Base-by-base conservation (phyloP, 495 filamentous ascomycete genomes). In the Diplogelasinospora grovesii region DNA sequence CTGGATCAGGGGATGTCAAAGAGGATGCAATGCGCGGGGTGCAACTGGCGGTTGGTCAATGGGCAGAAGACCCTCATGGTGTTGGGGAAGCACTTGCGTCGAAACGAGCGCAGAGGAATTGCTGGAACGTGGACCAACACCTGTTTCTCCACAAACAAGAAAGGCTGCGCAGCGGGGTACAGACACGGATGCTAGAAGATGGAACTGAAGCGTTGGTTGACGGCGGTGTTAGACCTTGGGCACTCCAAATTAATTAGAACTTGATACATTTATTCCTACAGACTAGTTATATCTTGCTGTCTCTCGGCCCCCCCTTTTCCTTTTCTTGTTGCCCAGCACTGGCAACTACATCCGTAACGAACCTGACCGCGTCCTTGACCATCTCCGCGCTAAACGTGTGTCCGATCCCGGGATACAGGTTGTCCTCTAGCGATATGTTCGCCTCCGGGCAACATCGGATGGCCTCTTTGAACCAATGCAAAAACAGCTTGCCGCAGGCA, bases 321-420 rank as follows among this genome's bases (percentile, higher is more conserved):
- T 28, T 28, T 6, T 2, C 26, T 28, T 9, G n/a, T n/a, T n/a
- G 10, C 23, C 22, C 9, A 5, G 42, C 47, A 8, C 56, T 46
- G 18, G 46, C 58, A 13, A 75, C 53, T 6, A 64, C 74, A 35
- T 77, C 70, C 16, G 70, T 60, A 19, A 90, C 65, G 52, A 88
- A 89, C 15, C 69, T 63, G 37, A 81, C 66, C 7, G 84, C 76
- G 57, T 87, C 85, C 28, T 66, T 64, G 32, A 78, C 66, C 90
- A 97, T 95, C 10, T 70, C 78, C 0, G 63, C 45, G 16, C 76
- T 85, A 42, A 87, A 83, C 23, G 78, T 72, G 62, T 97, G 90
- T 0, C 78, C 84, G 0, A 83, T 75, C 0, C 71, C 76, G 9
- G 78, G 63, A 53, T 86, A 93, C 15, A 89, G 71, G 26, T 79